These are phyloP conservation scores for Aspergillus heteromorphus DNA, from an alignment of 495 filamentous ascomycete genomes.

Conservation along the genomic window DNA sequence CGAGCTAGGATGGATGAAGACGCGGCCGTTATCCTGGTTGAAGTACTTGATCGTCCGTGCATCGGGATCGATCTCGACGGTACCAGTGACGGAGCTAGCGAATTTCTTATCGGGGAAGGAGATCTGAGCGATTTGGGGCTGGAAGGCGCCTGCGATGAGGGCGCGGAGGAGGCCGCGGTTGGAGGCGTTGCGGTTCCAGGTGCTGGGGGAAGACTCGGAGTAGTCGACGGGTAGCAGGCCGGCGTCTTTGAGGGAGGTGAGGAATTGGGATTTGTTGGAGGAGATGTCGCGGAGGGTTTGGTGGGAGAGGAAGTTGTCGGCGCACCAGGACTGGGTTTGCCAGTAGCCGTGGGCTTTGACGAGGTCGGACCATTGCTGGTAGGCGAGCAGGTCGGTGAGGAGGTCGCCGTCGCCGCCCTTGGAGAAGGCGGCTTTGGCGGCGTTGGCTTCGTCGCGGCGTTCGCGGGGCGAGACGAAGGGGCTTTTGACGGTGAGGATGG, in stretches of 20 bases:
- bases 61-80: constrained; percentile 89
- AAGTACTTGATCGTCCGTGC: constrained; percentile 89
- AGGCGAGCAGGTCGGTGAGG: constrained; percentile 78
- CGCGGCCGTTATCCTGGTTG: constrained; percentile 75
- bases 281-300: constrained; percentile 82
- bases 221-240: constrained; percentile 64
- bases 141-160: constrained; percentile 84
- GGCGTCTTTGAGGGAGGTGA: constrained; percentile 78
- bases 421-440: constrained; percentile 69
- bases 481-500: constrained; percentile 76
- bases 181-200: constrained; percentile 46
- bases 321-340: constrained; percentile 72
- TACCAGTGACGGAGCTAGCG: constrained; percentile 72
- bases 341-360: constrained; percentile 49
- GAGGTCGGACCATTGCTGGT: constrained; percentile 70
- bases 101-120: constrained; percentile 94
- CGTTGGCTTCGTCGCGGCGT: constrained; percentile 75
- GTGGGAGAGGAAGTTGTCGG: constrained; percentile 79
- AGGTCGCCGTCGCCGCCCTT: constrained; percentile 70
- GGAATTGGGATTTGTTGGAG: constrained; percentile 78
- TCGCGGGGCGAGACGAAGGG: constrained; percentile 80
- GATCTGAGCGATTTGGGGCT: constrained; percentile 85
- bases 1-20: constrained; percentile 87
- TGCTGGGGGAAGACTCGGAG: constrained; percentile 13
- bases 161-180: constrained; percentile 70